These are phyloP conservation scores for Nadsonia commutata DNA, from an alignment of 1,139 yeast genomes.

Conservation along the genomic window DNA sequence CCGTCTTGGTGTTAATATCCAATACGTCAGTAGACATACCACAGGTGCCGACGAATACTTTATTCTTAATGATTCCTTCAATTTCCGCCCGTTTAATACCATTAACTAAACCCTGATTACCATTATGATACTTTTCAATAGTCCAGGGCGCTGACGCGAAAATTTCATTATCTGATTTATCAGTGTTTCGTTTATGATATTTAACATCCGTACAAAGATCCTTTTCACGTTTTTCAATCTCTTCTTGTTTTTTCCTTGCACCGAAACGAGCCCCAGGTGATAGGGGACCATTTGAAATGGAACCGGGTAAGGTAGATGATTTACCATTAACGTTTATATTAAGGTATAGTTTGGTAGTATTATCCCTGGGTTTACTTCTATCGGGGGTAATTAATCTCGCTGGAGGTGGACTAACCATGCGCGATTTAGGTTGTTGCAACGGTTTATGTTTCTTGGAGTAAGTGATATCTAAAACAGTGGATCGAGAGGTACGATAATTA, in stretches of 20 bases:
- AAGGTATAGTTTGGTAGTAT: too few species aligned
- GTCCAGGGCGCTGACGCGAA: slow-evolving; percentile 69
- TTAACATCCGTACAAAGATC: slow-evolving; percentile 1
- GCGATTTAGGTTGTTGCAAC: background rate
- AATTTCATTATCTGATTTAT: slow-evolving; percentile 26
- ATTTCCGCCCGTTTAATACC: slow-evolving; percentile 55
- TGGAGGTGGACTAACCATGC: background rate
- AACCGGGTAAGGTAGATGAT: too few species aligned
- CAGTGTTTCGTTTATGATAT: background rate
- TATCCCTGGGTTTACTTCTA: too few species aligned
- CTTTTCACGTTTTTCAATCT: background rate
- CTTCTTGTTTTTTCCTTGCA: background rate
- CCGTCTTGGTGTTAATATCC: slow-evolving; percentile 42
- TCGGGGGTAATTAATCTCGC: background rate
- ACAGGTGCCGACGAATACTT: slow-evolving; percentile 75
- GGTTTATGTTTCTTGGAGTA: background rate
- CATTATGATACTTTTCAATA: slow-evolving; percentile 52
- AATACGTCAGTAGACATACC: slow-evolving; percentile 85
- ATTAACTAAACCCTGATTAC: slow-evolving; percentile 79
- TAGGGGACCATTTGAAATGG: background rate
- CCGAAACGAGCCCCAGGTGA: background rate
- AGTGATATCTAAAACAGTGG: background rate
- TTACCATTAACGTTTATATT: too few species aligned
- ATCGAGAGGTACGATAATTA: background rate
- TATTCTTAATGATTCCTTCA: slow-evolving; percentile 31